Evolutionary conservation across 2,329 filamentous ascomycete species (phyloP), one percentile per base, ranked within the genome.

Genomic region (Penicillium griseofulvum): DNA sequence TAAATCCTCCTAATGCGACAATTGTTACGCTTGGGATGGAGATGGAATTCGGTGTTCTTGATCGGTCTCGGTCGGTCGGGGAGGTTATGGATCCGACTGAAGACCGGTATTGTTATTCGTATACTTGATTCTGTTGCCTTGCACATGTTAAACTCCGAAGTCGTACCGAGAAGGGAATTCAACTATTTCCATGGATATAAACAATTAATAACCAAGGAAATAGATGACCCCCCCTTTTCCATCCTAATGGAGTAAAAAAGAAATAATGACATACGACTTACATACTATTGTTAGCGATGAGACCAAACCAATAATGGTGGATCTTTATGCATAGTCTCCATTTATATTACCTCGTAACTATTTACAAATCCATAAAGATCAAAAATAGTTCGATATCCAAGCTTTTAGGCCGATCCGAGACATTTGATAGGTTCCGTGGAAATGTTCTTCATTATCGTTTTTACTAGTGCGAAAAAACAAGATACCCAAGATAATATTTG

Each of bases 21-120:
- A 16, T 26, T 1, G 59, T 65, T 2, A 60, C 56, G 2, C 26
- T 64, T 1, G 56, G 60, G 11, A 60, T 41, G 39, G 34, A 52
- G 4, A 60, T 66, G 61, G 61, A 64, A 19, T 63, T 64, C 26
- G 64, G 61, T 4, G 17, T 63, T 7, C 39, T 65, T 12, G 59
- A 52, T 49, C 45, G 39, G 28, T 24, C 58, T 5, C 49, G 57
- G 14, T 24, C 28, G 33, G 44, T 66, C 36, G 43, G 47, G 36
- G 59, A 65, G 33, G 50, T 64, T 38, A 66, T 66, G 64, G 52
- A 52, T 54, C 61, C 61, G 5, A 46, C 46, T 8, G n/a, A 16
- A 4, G n/a, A 47, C 7, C 48, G 48, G 9, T 58, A 57, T 9
- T 66, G 61, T 44, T 66, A 63, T 44, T 37, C 19, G 17, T 65